Conservation (phyloP, 352 stramenopile species). For the Aphanomyces astaci region DNA sequence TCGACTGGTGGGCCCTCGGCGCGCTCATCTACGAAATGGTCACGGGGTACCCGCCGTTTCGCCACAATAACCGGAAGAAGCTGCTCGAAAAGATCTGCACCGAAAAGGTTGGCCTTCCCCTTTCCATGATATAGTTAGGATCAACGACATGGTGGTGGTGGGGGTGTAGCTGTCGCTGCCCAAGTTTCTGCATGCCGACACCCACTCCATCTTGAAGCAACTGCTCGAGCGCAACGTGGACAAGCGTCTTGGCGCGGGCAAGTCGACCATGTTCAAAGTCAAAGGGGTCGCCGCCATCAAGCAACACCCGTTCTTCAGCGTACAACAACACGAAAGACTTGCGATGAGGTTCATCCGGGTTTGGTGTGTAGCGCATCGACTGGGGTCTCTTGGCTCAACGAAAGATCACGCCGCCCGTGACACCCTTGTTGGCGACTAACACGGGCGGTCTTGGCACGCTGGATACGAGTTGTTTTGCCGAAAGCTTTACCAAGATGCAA, state of each 20-base stretch:
- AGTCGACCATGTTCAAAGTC: conserved; percentile 97
- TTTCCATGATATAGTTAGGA: no score
- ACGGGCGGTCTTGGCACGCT: no score
- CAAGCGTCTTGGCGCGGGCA: conserved; percentile 89
- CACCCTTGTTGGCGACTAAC: conserved; percentile 37
- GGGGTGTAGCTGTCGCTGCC: conserved; percentile 45
- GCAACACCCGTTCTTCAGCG: conserved; percentile 89
- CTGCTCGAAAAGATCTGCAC: conserved; percentile 82
- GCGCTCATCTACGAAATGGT: conserved; percentile 84
- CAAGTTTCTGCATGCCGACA: conserved; percentile 74
- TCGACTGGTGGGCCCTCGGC: conserved; percentile 81
- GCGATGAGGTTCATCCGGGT: no score
- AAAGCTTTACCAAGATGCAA: conserved; percentile 24
- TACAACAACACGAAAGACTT: not conserved
- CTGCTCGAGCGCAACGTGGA: conserved; percentile 94
- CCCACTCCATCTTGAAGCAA: conserved; percentile 94
- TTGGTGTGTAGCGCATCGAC: conserved; percentile 58
- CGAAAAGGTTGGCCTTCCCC: no score
- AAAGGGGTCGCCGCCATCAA: conserved; percentile 95
- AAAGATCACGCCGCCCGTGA: conserved; percentile 83
- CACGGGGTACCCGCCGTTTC: conserved; percentile 71
- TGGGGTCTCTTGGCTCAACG: conserved; percentile 91
- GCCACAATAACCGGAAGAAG: conserved; percentile 81
- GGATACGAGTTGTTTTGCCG: conserved; percentile 23
- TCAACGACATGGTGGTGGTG: no score